Base-by-base conservation (phyloP, 2,329 filamentous ascomycete genomes). In the Cryoendolithus antarcticus region DNA sequence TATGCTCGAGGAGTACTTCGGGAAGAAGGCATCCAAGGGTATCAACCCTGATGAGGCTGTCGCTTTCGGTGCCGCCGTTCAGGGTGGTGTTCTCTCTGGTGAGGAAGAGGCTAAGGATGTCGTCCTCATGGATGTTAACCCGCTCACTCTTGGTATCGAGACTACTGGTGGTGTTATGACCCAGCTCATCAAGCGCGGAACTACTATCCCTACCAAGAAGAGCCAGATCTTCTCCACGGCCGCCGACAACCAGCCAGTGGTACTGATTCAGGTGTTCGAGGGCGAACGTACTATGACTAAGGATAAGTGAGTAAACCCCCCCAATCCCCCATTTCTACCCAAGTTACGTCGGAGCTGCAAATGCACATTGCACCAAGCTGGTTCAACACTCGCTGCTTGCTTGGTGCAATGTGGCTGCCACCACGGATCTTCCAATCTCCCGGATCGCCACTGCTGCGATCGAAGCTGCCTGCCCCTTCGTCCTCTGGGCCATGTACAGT, bases 11-110 rank as follows among this genome's bases (percentile, higher is more conserved):
- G 88, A 96, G 68, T 96, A 76, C 77, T 96, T 96, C 64, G 71
- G 88, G 65, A 96, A 96, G 84, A 88, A 91, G 75, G 86, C 88
- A 55, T 88, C 82, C 76, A 96, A 96, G 85, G 86, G 86, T 69
- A 94, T 98, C 65, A 96, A 96, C 78, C 91, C 91, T 55, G 91
- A 98, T 61, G 91, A 96, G 74, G 91, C 91, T 70, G 91, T 96
- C 54, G 91, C 91, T 60, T 96, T 88, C 63, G 91, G 91, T 70
- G 91, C 91, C 48, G 89, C 91, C 53, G 86, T 96, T 54, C 91
- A 98, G 71, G 91, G 82, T 70, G 89, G 88, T 81, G 80, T 96
- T 60, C 74, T 98, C 47, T 82, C 86, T 53, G 86, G 86, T 51
- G 86, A 95, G 69, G 76, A 82, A 59, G 82, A 50, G 48, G 52